Evolutionary conservation across 352 stramenopile genomes (phyloP).

Genomic region (Pythium vanterpoolii): DNA sequence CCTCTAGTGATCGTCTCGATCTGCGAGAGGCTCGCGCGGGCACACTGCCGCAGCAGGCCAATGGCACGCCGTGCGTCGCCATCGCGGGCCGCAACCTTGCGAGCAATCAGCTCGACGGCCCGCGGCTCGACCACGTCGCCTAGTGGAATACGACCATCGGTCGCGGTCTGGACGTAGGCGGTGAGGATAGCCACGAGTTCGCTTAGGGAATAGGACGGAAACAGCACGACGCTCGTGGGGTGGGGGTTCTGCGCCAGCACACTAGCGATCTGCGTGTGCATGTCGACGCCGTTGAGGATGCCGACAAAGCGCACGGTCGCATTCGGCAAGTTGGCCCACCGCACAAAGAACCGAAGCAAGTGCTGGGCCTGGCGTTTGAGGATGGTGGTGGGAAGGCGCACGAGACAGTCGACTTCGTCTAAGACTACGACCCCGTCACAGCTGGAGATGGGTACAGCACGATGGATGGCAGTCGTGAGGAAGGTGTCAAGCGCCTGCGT

Average conservation of each 20-base stretch:
- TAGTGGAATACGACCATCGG: neutral
- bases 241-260: conserved; percentile 30
- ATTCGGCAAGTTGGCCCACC: conserved; percentile 41
- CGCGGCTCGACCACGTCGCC: conserved; percentile 33
- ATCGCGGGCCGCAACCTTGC: conserved; percentile 63
- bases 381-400: conserved; percentile 35
- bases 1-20: neutral
- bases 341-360: conserved; percentile 55
- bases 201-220: conserved; percentile 53
- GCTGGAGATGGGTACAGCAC: neutral
- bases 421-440: conserved; percentile 39
- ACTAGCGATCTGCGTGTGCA: conserved; percentile 50
- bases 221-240: conserved; percentile 36
- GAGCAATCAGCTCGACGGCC: conserved; percentile 60
- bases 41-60: conserved; percentile 56
- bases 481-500: conserved; percentile 47
- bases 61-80: conserved; percentile 62
- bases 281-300: conserved; percentile 76
- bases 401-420: conserved; percentile 65
- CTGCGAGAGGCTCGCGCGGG: conserved; percentile 21
- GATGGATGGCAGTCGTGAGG: conserved; percentile 10
- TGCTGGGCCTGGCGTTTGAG: conserved; percentile 45
- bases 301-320: conserved; percentile 47
- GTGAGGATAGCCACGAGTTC: conserved; percentile 49
- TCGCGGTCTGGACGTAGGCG: conserved; percentile 29